Evolutionary conservation across 2,329 filamentous ascomycete genomes (phyloP).

Genomic region (Fusarium zealandicum): DNA sequence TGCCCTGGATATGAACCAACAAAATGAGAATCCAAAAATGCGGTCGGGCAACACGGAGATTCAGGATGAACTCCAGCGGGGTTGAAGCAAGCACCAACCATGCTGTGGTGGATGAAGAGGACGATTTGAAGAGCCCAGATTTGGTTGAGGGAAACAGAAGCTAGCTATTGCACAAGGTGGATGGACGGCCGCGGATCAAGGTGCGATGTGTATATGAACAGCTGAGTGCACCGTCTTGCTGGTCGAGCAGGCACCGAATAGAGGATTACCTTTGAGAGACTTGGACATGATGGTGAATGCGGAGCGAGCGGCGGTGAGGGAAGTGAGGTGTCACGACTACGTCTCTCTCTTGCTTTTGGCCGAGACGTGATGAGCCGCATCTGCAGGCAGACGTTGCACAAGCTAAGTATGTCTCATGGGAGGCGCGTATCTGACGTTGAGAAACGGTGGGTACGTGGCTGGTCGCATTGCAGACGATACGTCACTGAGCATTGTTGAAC

Average conservation of each 20-base stretch:
- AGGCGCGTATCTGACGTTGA: conserved; percentile 17
- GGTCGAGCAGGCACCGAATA: conserved; percentile 31
- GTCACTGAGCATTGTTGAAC: conserved; percentile 16
- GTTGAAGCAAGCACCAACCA: conserved; percentile 6
- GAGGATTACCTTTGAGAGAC: conserved; percentile 7
- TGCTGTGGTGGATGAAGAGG: conserved; percentile 11
- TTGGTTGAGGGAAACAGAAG: conserved; percentile 21
- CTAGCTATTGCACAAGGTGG: conserved; percentile 28
- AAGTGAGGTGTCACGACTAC: conserved; percentile 19
- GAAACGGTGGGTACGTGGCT: conserved; percentile 27
- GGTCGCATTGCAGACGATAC: conserved; percentile 19
- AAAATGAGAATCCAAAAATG: conserved; percentile 46
- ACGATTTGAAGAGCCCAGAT: conserved; percentile 29
- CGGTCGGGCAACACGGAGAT: conserved; percentile 50
- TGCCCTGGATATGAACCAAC: conserved; percentile 48
- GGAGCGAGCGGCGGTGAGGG: conserved; percentile 24
- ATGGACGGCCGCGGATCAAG: conserved; percentile 23
- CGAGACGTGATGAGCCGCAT: conserved; percentile 18
- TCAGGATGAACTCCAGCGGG: conserved; percentile 44
- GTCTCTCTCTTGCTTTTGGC: not conserved
- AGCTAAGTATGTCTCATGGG: not conserved
- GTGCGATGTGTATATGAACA: conserved; percentile 31
- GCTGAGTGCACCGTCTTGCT: conserved; percentile 29
- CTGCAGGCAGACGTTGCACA: conserved; percentile 12
- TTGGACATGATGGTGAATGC: conserved; percentile 3